Percentiles rank a stretch among this genome's conserved stretches.
phyloP scores from a whole-genome alignment of 305 asterid species.

The Striga hermonthica region DNA sequence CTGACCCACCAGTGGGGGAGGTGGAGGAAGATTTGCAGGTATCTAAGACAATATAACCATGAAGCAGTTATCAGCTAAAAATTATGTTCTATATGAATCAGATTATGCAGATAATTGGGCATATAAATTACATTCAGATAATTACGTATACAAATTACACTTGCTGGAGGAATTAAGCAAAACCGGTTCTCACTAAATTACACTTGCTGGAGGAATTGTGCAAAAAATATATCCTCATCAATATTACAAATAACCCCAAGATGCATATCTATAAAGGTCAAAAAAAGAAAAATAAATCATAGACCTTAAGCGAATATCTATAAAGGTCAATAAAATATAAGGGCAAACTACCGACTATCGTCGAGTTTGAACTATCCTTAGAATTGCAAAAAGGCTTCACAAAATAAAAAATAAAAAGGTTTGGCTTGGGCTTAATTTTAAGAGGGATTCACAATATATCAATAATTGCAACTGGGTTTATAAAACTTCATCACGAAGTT shows the following conservation, averaged over 20 bases:
- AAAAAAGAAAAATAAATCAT: background rate
- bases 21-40: conserved; percentile 59
- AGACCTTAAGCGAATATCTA: too few relatives aligned
- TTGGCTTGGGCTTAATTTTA: background rate
- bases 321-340: too few relatives aligned
- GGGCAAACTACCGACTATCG: too few relatives aligned
- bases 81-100: background rate
- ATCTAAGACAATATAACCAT: conserved; percentile 42
- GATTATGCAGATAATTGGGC: background rate
- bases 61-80: conserved; percentile 27
- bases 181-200: background rate
- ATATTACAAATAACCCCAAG: conserved; percentile 1
- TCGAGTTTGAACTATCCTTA: background rate
- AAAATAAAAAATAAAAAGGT: background rate
- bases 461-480: too few relatives aligned
- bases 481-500: too few relatives aligned
- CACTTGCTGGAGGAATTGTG: too few relatives aligned
- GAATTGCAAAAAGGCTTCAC: background rate
- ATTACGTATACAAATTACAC: conserved; percentile 1
- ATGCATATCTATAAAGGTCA: background rate
- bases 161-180: background rate
- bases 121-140: background rate
- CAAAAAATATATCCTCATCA: background rate
- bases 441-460: too few relatives aligned
- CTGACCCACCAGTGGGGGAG: conserved; percentile 63